Percentiles rank a stretch among this genome's conserved stretches.
Evolutionary conservation across 1,284 basidiomycete species (phyloP).

Genomic region (Tilletia caries): DNA sequence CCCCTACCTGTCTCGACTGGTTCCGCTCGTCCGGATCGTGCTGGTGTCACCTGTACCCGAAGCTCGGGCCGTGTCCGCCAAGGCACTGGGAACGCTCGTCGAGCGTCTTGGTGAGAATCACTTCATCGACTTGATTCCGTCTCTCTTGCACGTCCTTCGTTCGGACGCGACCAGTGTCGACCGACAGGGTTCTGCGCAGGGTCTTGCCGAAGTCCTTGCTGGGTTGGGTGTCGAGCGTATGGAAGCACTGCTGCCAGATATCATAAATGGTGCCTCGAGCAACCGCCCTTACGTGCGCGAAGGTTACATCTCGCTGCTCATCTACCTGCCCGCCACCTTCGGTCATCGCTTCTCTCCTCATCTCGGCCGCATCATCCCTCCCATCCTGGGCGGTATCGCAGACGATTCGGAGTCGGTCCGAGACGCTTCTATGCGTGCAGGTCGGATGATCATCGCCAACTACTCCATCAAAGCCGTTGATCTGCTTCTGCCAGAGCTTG

Average conservation of each 20-base stretch:
- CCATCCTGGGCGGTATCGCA: conserved; percentile 86
- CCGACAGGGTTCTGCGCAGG: conserved; percentile 94
- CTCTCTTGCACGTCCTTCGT: conserved; percentile 83
- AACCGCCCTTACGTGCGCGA: conserved; percentile 88
- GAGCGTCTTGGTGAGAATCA: conserved; percentile 91
- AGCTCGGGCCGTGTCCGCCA: conserved; percentile 92
- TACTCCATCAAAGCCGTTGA: conserved; percentile 91
- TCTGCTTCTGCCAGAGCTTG: conserved; percentile 86
- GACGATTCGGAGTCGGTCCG: conserved; percentile 86
- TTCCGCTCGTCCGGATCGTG: conserved; percentile 87
- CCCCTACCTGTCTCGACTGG: conserved; percentile 82
- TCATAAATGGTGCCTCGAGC: conserved; percentile 85
- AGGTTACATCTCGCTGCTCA: conserved; percentile 96
- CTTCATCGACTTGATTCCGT: conserved; percentile 91
- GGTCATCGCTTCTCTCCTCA: conserved; percentile 94
- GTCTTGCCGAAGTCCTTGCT: conserved; percentile 89
- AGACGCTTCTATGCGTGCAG: conserved; percentile 97
- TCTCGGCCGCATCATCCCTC: conserved; percentile 86
- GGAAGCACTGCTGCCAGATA: conserved; percentile 88
- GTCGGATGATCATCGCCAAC: conserved; percentile 95
- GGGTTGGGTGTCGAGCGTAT: conserved; percentile 95
- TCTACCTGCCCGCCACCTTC: conserved; percentile 94
- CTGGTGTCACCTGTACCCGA: conserved; percentile 88
- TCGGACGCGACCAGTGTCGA: conserved; percentile 94
- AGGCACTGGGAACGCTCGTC: conserved; percentile 92